Conservation (phyloP, 2,329 filamentous ascomycete genomes). For the Fusarium sp. region DNA sequence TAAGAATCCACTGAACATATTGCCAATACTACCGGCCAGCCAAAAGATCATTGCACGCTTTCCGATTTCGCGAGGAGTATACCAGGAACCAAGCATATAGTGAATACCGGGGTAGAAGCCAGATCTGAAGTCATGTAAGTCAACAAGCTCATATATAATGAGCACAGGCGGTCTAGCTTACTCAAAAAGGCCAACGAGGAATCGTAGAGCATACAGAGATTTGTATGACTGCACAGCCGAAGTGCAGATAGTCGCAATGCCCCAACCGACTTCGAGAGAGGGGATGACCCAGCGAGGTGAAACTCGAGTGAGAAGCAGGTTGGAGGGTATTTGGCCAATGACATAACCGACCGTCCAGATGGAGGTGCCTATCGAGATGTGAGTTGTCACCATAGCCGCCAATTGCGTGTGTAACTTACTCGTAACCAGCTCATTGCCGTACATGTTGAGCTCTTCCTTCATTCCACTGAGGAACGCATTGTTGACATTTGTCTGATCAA, state of each 20-base stretch:
- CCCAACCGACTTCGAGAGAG: slow-evolving; percentile 23
- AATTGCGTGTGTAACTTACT: slow-evolving; percentile 1
- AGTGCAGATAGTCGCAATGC: slow-evolving; percentile 18
- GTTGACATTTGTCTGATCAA: slow-evolving; percentile 55
- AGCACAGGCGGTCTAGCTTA: neutral
- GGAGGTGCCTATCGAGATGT: slow-evolving; percentile 10
- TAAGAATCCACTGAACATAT: slow-evolving; percentile 30
- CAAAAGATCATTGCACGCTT: slow-evolving; percentile 37
- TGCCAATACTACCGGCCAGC: slow-evolving; percentile 29
- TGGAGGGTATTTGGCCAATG: slow-evolving; percentile 39
- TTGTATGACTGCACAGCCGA: slow-evolving; percentile 9
- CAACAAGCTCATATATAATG: slow-evolving; percentile 42
- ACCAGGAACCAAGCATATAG: slow-evolving; percentile 40
- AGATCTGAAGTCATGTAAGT: slow-evolving; percentile 54
- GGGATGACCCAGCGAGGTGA: slow-evolving; percentile 18
- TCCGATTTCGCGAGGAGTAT: slow-evolving; percentile 36
- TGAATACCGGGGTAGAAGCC: slow-evolving; percentile 58
- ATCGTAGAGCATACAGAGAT: slow-evolving; percentile 28
- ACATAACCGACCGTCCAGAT: slow-evolving; percentile 42
- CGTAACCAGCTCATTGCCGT: slow-evolving; percentile 38
- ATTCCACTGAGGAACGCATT: slow-evolving; percentile 49
- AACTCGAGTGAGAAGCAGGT: slow-evolving; percentile 36
- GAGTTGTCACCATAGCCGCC: neutral
- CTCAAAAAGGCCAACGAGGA: slow-evolving; percentile 36
- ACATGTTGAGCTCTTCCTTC: slow-evolving; percentile 37